Evolutionary conservation across 2,329 filamentous ascomycete species (phyloP).

Genomic region (Falciphora oryzae): DNA sequence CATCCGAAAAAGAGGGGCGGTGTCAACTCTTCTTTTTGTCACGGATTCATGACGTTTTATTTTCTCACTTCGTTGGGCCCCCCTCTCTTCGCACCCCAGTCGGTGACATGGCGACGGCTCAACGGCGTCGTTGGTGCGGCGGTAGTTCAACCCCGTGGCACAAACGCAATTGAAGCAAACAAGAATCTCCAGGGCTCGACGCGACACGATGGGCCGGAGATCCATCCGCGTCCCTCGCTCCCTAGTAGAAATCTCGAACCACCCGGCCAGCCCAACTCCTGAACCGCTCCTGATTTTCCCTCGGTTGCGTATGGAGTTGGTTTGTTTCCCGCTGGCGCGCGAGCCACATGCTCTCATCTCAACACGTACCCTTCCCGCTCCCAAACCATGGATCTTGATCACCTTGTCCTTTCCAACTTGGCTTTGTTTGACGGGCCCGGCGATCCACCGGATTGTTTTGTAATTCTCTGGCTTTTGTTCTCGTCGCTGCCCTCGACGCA

Average conservation of each 20-base stretch:
- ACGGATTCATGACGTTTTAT: background rate
- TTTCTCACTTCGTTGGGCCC: background rate
- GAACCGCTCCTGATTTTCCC: background rate
- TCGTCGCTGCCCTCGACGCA: background rate
- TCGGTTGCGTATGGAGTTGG: background rate
- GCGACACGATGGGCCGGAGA: too few relatives aligned
- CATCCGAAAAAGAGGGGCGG: background rate
- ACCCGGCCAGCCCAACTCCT: background rate
- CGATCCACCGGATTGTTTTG: slow-evolving; percentile 1
- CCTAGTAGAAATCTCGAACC: background rate
- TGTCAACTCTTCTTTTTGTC: background rate
- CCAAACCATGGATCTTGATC: background rate
- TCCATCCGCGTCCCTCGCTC: too few relatives aligned
- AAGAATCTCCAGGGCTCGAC: too few relatives aligned
- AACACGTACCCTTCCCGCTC: too few relatives aligned
- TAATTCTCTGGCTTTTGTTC: background rate
- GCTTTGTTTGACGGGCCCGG: background rate
- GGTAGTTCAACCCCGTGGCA: background rate
- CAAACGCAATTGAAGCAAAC: background rate
- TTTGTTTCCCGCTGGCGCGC: background rate
- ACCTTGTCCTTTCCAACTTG: background rate
- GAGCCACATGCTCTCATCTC: background rate
- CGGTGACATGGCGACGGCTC: background rate
- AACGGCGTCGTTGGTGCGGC: background rate
- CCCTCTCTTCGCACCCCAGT: background rate